Conservation (phyloP, 257 asterid genomes). For the Leptodermis oblonga region DNA sequence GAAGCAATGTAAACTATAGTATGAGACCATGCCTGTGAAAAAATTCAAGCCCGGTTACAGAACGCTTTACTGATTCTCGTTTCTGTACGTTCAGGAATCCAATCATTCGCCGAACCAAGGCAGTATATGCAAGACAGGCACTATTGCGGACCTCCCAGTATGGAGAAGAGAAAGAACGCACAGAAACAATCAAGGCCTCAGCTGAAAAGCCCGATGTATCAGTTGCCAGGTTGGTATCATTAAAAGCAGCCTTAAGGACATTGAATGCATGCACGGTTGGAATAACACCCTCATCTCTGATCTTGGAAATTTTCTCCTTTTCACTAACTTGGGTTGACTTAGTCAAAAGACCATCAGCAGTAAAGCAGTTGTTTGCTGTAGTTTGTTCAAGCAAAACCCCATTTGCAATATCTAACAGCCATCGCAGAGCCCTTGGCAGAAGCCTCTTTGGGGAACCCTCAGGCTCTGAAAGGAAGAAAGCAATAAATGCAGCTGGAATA, state of each 20-base stretch:
- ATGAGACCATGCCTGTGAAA: constrained; percentile 66
- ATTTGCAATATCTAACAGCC: constrained; percentile 71
- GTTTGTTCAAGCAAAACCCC: constrained; percentile 46
- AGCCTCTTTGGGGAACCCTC: constrained; percentile 93
- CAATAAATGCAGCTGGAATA: constrained; percentile 94
- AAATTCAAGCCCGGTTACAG: constrained; percentile 89
- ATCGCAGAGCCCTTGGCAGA: constrained; percentile 77
- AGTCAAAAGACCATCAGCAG: constrained; percentile 24
- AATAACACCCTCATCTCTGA: constrained; percentile 93
- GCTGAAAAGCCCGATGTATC: constrained; percentile 93
- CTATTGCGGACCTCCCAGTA: constrained; percentile 98
- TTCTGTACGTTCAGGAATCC: constrained; percentile 92
- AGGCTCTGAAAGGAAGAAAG: constrained; percentile 93
- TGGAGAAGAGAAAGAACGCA: constrained; percentile 85
- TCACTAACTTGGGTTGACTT: constrained; percentile 25
- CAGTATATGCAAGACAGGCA: constrained; percentile 95
- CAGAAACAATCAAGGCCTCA: constrained; percentile 71
- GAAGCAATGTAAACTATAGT: constrained; percentile 11
- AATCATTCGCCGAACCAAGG: constrained; percentile 93
- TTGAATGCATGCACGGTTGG: constrained; percentile 95
- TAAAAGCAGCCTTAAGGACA: constrained; percentile 83
- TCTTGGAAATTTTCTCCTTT: constrained; percentile 51
- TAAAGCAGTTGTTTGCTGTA: constrained; percentile 27
- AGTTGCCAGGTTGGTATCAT: constrained; percentile 88
- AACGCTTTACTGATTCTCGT: constrained; percentile 90